These are phyloP conservation scores for Ceratocystiopsis sp. DNA, from an alignment of 2,329 filamentous ascomycete genomes.

Conservation along the genomic window DNA sequence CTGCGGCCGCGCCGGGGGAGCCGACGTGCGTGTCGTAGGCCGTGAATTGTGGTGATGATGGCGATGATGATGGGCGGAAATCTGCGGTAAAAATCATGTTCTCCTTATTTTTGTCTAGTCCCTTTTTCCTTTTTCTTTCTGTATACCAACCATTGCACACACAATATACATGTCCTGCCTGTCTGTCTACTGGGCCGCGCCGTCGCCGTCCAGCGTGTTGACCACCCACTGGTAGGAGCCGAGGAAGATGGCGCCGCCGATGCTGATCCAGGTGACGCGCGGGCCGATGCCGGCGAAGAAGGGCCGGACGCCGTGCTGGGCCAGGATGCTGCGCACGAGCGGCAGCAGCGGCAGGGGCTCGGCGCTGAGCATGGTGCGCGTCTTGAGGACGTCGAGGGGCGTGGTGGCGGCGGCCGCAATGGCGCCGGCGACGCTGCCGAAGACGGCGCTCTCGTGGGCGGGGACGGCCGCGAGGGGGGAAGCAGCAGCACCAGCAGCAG, in stretches of 20 bases:
- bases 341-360: conserved; percentile 41
- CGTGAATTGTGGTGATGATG: no score
- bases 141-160: no score
- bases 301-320: conserved; percentile 44
- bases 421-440: conserved; percentile 69
- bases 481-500: no score
- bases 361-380: conserved; percentile 77
- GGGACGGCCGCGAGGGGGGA: conserved; percentile 23
- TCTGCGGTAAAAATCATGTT: no score
- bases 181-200: no score
- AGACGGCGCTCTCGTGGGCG: conserved; percentile 64
- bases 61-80: no score
- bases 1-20: not conserved
- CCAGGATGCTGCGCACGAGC: conserved; percentile 48
- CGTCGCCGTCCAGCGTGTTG: conserved; percentile 39
- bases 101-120: no score
- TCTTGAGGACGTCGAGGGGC: conserved; percentile 92
- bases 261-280: conserved; percentile 83
- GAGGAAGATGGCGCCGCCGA: conserved; percentile 84
- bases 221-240: conserved; percentile 83
- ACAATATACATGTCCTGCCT: no score
- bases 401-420: conserved; percentile 81
- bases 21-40: no score
- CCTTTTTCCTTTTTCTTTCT: no score
- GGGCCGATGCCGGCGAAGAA: conserved; percentile 69